Evolutionary conservation across 164 flowering plant genomes (phyloP), one percentile per base, ranked within the genome.

Genomic region (Sextonia rubra): DNA sequence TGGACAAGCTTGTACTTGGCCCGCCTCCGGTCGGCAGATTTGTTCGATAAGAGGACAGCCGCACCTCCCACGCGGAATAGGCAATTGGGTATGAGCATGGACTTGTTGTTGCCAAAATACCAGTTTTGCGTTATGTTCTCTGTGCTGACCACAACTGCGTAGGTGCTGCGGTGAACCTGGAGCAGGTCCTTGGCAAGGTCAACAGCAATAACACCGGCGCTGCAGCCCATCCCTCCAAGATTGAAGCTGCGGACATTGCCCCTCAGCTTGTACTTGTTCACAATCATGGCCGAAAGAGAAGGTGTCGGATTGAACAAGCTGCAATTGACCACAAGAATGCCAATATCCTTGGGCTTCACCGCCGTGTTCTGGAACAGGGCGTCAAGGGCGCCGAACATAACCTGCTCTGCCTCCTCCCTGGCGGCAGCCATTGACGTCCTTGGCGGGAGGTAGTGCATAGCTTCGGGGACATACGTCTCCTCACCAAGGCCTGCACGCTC

Each of bases 201-300:
- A 60, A 92, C 23, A 8, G 95, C 86, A 8, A 92, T 89, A 0
- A 90, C 93, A 1, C 97, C 92, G 27, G 93, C 95, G 69, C 89
- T 86, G 69, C 95, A 90, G 0, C 97, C 97, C 97, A 92, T 92
- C 2, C 97, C 97, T 0, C 93, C 95, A 24, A 92, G 75, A 73
- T 90, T 92, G 67, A 78, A 88, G 29, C 86, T 88, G 79, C 66
- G 80, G 17, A 92, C 84, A 47, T 88, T 87, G 0, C 91, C 92
- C 47, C 95, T 76, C 60, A 92, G 73, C 69, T 85, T 88, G 62
- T 89, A 92, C 80, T 84, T 87, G 71, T 89, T 92, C 15, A 92
- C 84, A 47, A 92, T 90, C 88, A 88, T 88, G 7, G 97, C 89
- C 0, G 95, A 90, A 2, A 90, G 74, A 0, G 95, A 90, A 0